Evolutionary conservation across 2,329 filamentous ascomycete genomes (phyloP).

Genomic region (Pleurostoma richardsiae): DNA sequence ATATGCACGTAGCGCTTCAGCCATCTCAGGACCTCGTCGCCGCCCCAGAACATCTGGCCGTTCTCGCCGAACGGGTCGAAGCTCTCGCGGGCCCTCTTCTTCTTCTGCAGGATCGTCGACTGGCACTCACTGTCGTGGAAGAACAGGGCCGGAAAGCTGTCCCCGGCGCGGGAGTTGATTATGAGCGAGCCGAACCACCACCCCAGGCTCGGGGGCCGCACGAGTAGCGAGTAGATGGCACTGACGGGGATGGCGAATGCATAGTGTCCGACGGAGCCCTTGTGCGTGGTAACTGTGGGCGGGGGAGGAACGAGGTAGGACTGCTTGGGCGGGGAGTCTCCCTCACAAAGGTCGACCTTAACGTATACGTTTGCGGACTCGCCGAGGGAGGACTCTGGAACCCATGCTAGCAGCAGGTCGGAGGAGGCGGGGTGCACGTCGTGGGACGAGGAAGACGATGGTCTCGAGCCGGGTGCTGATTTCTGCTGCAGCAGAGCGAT

Average conservation of each 20-base stretch:
- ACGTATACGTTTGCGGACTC: slow-evolving; percentile 86
- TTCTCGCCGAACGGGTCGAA: slow-evolving; percentile 87
- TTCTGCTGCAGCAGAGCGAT: slow-evolving; percentile 93
- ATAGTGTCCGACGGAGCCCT: slow-evolving; percentile 69
- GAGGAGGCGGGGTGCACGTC: slow-evolving; percentile 45
- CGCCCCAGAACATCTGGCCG: slow-evolving; percentile 94
- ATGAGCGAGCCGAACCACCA: slow-evolving; percentile 99
- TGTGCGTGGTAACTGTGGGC: slow-evolving; percentile 75
- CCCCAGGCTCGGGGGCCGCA: slow-evolving; percentile 86
- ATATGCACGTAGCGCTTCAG: slow-evolving; percentile 77
- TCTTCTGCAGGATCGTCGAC: slow-evolving; percentile 90
- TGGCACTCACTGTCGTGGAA: slow-evolving; percentile 98
- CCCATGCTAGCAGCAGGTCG: slow-evolving; percentile 84
- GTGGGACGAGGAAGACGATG: slow-evolving; percentile 37
- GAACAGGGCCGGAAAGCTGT: slow-evolving; percentile 92
- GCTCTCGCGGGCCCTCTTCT: slow-evolving; percentile 72
- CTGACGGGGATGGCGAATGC: slow-evolving; percentile 88
- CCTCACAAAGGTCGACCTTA: slow-evolving; percentile 86
- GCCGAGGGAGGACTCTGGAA: slow-evolving; percentile 83
- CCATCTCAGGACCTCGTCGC: slow-evolving; percentile 92
- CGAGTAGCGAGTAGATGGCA: slow-evolving; percentile 83
- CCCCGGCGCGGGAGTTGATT: slow-evolving; percentile 84
- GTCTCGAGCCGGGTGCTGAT: slow-evolving; percentile 32
- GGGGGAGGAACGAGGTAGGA: slow-evolving; percentile 88
- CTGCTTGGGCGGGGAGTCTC: slow-evolving; percentile 74